Percentiles rank a stretch among this genome's conserved stretches.
phyloP scores from a whole-genome alignment of 2,329 filamentous ascomycete genomes.

The Pestalotiopsis sp. region DNA sequence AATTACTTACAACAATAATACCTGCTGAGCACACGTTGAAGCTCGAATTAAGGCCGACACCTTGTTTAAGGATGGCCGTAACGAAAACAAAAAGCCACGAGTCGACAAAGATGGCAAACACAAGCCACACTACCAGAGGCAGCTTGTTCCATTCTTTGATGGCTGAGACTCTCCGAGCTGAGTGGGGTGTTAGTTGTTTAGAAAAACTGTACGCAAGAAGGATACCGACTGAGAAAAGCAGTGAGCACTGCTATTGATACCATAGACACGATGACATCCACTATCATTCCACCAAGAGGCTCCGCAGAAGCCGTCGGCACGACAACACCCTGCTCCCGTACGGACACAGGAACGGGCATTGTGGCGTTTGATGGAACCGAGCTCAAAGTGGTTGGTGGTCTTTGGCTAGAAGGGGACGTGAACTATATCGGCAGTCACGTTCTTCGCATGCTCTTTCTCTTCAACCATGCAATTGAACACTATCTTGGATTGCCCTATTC shows the following conservation, averaged over 20 bases:
- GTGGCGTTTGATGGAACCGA: too few relatives aligned
- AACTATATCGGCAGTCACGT: too few relatives aligned
- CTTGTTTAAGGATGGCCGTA: constrained; percentile 58
- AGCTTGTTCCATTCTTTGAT: constrained; percentile 43
- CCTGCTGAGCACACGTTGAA: constrained; percentile 56
- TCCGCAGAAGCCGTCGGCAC: not conserved
- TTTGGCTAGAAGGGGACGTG: too few relatives aligned
- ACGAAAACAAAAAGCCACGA: constrained; percentile 63
- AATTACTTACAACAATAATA: constrained; percentile 60
- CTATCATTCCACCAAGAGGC: not conserved
- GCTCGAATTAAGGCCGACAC: constrained; percentile 57
- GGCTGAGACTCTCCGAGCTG: constrained; percentile 15
- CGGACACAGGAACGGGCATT: too few relatives aligned
- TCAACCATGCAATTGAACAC: too few relatives aligned
- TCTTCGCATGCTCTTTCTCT: too few relatives aligned
- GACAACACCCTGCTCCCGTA: too few relatives aligned
- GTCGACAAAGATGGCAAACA: constrained; percentile 62
- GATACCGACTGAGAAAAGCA: not conserved
- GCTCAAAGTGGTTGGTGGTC: too few relatives aligned
- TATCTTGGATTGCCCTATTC: too few relatives aligned
- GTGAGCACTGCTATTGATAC: not conserved
- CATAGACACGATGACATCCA: not conserved
- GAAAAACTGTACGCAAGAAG: not conserved
- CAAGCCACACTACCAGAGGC: constrained; percentile 49
- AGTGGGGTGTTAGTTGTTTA: not conserved